Evolutionary conservation across 768 basidiomycete genomes (phyloP), one percentile per base, ranked within the genome.

Genomic region (Lactarius tabidus): DNA sequence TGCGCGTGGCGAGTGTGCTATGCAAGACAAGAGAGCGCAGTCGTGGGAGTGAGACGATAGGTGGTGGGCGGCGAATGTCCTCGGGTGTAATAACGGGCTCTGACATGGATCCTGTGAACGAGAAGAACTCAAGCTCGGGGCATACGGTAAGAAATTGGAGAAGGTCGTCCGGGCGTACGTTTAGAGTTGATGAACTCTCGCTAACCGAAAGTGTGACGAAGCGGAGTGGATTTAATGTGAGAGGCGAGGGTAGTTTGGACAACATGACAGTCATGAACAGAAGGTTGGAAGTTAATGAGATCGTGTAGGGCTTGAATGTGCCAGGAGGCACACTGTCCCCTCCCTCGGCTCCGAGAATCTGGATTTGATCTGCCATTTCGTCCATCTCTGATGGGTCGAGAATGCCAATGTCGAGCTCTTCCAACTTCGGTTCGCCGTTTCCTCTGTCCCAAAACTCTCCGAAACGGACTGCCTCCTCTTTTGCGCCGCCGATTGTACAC

Each of bases 81-180:
- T 65, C 68, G 14, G 39, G 71, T 36, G 48, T 76, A 60, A 60
- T 77, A 71, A 66, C 79, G 78, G 68, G 70, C 29, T 84, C 81
- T 56, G 78, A 79, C 9, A 80, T 79, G 73, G 80, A 81, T 10
- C 89, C 88, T 38, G 77, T 79, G 56, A 86, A 81, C 59, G 78
- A 78, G 67, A 91, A 82, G 23, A 77, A 77, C 72, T 89, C 82
- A 53, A 91, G 80, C 60, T 79, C 77, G 2, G 89, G 87, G 68
- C 84, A 89, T 33, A 80, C 81, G 7, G 77, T 74, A 38, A 92
- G 81, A 72, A 91, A 87, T 52, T 76, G 75, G 65, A 91, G 80
- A 48, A 90, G 76, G 36, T 80, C 78, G 48, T 75, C 74, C 12
- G 86, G 81, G 36, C 78, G 78, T 20, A 79, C 70, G 74, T 77